Percentiles rank a stretch among this genome's conserved stretches.
Conservation (phyloP, 208 protist species). For the Novymonas esmeraldas region DNA sequence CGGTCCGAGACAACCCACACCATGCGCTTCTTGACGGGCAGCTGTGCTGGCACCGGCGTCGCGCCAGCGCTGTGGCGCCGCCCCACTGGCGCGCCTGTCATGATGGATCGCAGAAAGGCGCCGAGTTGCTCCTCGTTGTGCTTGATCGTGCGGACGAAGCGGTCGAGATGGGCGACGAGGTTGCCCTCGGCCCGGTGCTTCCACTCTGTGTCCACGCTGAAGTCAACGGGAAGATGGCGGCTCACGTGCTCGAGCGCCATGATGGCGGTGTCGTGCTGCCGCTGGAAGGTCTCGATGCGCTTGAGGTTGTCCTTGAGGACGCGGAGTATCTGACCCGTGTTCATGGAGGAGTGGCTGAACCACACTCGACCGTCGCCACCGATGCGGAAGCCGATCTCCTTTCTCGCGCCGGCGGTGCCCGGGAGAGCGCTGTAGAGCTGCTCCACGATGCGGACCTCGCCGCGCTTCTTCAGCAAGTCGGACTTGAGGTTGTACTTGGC, state of each 20-base stretch:
- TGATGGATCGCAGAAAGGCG: constrained; percentile 48
- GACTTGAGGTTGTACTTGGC: constrained; percentile 82
- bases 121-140: constrained; percentile 58
- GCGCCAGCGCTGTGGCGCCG: constrained; percentile 15
- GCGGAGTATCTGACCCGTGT: constrained; percentile 76
- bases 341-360: constrained; percentile 72
- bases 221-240: constrained; percentile 76
- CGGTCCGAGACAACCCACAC: constrained; percentile 83
- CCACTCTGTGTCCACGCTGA: constrained; percentile 84
- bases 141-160: constrained; percentile 72
- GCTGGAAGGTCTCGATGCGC: constrained; percentile 59
- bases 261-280: constrained; percentile 60
- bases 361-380: constrained; percentile 64
- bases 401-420: constrained; percentile 16
- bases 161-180: constrained; percentile 52
- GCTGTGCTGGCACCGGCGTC: constrained; percentile 19
- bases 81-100: constrained; percentile 17
- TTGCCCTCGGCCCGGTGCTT: constrained; percentile 74
- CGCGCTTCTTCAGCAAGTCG: constrained; percentile 67
- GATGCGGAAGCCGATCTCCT: constrained; percentile 80
- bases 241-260: constrained; percentile 68
- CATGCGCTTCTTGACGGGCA: constrained; percentile 63
- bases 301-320: constrained; percentile 79
- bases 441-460: constrained; percentile 59
- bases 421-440: constrained; percentile 54